Evolutionary conservation across 805 yeast genomes (phyloP).

Genomic region (Sugiyamaella lignohabitans): DNA sequence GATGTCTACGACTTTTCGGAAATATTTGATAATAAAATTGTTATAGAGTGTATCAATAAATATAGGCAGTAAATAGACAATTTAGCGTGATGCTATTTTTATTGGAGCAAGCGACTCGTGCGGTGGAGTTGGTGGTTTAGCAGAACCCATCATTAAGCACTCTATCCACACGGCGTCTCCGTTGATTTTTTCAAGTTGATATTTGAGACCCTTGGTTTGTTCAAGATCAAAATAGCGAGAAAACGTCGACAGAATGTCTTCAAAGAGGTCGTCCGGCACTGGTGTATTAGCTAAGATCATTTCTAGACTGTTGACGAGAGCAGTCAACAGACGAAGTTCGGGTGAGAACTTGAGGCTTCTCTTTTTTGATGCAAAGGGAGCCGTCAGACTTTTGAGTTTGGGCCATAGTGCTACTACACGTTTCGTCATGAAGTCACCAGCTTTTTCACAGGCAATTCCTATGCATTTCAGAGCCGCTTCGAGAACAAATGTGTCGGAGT

Average conservation of each 20-base stretch:
- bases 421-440: slow-evolving; percentile 33
- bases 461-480: slow-evolving; percentile 29
- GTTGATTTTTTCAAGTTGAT: slow-evolving; percentile 13
- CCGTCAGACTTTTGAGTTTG: slow-evolving; percentile 2
- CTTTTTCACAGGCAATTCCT: slow-evolving; percentile 22
- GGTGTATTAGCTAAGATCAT: not conserved
- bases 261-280: slow-evolving; percentile 16
- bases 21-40: too few species aligned
- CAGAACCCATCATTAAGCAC: not conserved
- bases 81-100: too few species aligned
- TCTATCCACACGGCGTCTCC: slow-evolving; percentile 20
- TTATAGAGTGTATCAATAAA: too few species aligned
- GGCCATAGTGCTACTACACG: slow-evolving; percentile 27
- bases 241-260: slow-evolving; percentile 14
- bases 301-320: slow-evolving; percentile 10
- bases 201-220: not conserved
- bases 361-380: not conserved
- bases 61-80: too few species aligned
- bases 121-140: too few species aligned
- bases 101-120: too few species aligned
- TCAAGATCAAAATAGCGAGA: slow-evolving; percentile 4
- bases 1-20: too few species aligned
- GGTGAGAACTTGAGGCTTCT: slow-evolving; percentile 5
- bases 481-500: slow-evolving; percentile 29
- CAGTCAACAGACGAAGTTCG: slow-evolving; percentile 11